A percentile compares a stretch with the other conserved stretches of the same genome.
These are phyloP conservation scores for Chytriomyces sp. DNA, from an alignment of 192 early-diverging fungal genomes.

Conservation along the genomic window DNA sequence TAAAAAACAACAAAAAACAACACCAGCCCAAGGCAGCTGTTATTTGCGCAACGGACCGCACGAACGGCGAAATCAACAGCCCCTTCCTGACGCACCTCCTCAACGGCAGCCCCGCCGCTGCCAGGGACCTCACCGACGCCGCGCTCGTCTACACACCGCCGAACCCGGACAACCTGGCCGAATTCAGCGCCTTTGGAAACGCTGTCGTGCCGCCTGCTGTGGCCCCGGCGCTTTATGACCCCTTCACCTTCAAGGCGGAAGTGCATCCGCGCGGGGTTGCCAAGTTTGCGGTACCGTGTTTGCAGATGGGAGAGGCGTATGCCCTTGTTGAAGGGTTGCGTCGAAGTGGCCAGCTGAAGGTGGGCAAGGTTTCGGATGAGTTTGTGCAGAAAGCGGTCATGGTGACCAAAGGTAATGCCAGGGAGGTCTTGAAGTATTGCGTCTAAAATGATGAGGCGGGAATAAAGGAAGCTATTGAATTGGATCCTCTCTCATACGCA, in stretches of 20 bases:
- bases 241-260: conserved; percentile 11
- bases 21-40: conserved; percentile 16
- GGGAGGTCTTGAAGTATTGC: conserved; percentile 15
- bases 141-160: neutral
- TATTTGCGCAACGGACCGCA: conserved; percentile 23
- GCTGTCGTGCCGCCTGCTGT: neutral
- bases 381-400: conserved; percentile 24
- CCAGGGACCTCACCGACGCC: neutral
- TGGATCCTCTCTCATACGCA: neutral
- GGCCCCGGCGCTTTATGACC: conserved; percentile 19
- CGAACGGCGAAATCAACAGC: conserved; percentile 20
- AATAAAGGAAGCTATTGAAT: neutral
- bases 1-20: neutral
- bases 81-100: conserved; percentile 30
- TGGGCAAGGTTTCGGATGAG: neutral
- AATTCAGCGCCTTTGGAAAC: neutral
- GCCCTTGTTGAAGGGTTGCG: conserved; percentile 9
- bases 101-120: neutral
- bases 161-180: neutral
- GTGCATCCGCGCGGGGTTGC: neutral
- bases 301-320: conserved; percentile 4
- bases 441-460: neutral
- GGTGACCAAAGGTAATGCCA: conserved; percentile 21
- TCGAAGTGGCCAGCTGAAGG: neutral
- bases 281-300: neutral